These are phyloP conservation scores for Karstenula rhodostoma DNA, from an alignment of 2,329 filamentous ascomycete species.

Conservation along the genomic window DNA sequence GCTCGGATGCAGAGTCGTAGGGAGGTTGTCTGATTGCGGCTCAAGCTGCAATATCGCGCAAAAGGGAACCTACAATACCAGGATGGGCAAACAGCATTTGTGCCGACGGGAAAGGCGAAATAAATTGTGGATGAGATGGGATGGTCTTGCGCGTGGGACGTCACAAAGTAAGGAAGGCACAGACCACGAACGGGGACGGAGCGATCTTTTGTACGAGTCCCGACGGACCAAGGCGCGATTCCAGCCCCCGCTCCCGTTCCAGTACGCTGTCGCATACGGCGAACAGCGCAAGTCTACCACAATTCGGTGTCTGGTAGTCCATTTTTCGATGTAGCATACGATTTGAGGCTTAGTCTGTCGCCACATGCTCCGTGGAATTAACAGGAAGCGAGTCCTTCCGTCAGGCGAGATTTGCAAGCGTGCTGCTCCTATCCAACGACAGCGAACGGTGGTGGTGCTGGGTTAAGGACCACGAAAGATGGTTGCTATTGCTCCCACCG, in stretches of 20 bases:
- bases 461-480: background rate
- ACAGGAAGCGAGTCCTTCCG: background rate
- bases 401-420: background rate
- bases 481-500: background rate
- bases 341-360: background rate
- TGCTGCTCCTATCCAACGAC: background rate
- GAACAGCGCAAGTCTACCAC: slow-evolving; percentile 1
- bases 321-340: background rate
- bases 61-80: background rate
- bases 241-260: background rate
- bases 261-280: background rate
- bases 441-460: background rate
- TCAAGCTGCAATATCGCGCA: background rate
- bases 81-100: background rate
- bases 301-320: background rate
- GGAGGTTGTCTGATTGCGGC: background rate
- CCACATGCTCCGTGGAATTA: background rate
- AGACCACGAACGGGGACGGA: slow-evolving; percentile 3
- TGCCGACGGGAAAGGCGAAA: slow-evolving; percentile 9
- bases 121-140: background rate
- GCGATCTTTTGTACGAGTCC: background rate
- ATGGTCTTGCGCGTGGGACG: background rate
- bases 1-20: background rate
- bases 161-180: slow-evolving; percentile 1
- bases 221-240: slow-evolving; percentile 8